These are phyloP conservation scores for Colletotrichum falcatum DNA, from an alignment of 2,329 filamentous ascomycete genomes.

Conservation along the genomic window DNA sequence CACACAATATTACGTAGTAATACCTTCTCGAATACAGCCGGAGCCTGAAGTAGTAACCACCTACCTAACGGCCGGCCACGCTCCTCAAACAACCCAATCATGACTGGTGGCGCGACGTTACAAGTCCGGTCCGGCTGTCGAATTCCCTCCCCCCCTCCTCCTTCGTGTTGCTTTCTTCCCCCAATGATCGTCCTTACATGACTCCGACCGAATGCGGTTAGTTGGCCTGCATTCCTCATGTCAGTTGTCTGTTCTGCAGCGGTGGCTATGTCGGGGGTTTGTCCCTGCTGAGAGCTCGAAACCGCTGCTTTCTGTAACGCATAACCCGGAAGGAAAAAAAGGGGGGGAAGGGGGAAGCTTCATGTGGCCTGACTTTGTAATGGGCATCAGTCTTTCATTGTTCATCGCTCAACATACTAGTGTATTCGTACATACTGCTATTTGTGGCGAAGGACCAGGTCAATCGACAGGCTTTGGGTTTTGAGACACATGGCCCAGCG, in stretches of 20 bases:
- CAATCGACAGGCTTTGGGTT: background rate
- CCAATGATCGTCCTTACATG: slow-evolving; percentile 35
- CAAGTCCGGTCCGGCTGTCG: background rate
- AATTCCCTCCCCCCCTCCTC: background rate
- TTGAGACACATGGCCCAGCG: background rate
- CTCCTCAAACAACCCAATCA: background rate
- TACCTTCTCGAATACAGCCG: too few species aligned
- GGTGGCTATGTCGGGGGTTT: background rate
- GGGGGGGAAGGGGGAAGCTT: background rate
- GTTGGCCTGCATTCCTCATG: too few species aligned
- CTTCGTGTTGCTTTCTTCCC: background rate
- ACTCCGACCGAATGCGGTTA: slow-evolving; percentile 5
- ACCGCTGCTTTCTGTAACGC: background rate
- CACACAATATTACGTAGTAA: too few species aligned
- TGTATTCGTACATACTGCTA: too few species aligned
- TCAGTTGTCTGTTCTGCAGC: slow-evolving; percentile 4
- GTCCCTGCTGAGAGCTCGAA: background rate
- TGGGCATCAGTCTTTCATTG: too few species aligned
- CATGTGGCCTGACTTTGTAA: background rate
- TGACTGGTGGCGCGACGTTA: background rate
- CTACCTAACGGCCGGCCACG: background rate
- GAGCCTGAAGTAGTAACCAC: background rate
- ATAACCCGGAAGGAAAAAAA: background rate
- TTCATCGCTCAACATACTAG: too few species aligned
- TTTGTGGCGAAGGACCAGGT: too few species aligned